Evolutionary conservation across 805 yeast genomes (phyloP).

Genomic region (Suhomyces pyralidae): DNA sequence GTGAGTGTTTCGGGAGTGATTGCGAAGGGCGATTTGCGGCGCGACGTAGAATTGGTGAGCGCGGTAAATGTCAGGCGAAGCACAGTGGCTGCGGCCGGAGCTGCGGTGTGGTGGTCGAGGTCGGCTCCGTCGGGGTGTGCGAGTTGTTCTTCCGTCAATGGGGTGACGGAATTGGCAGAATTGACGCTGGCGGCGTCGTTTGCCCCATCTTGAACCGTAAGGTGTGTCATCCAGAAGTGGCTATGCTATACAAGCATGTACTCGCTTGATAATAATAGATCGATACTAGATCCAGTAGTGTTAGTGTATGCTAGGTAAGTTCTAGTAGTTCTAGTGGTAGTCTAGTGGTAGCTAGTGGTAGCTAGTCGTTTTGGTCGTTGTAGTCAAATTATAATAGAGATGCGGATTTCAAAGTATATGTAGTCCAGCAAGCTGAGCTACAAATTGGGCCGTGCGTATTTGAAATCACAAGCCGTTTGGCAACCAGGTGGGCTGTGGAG

Average conservation of each 20-base stretch:
- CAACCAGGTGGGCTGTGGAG: neutral
- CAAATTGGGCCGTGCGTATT: neutral
- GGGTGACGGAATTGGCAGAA: conserved; percentile 14
- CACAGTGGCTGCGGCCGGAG: neutral
- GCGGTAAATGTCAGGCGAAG: conserved; percentile 4
- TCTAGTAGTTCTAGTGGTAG: too few relatives aligned
- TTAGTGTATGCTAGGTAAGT: too few relatives aligned
- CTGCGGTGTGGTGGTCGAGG: neutral
- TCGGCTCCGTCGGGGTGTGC: neutral
- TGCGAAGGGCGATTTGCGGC: conserved; percentile 3
- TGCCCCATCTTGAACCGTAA: conserved; percentile 1
- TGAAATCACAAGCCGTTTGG: neutral
- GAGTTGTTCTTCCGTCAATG: conserved; percentile 5
- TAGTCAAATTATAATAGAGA: too few relatives aligned
- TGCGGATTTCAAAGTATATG: neutral
- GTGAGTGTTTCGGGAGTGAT: conserved; percentile 33
- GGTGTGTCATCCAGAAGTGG: conserved; percentile 3
- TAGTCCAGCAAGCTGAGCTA: neutral
- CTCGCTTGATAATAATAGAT: too few relatives aligned
- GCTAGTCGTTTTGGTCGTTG: too few relatives aligned
- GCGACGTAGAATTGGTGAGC: neutral
- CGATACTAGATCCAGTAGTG: too few relatives aligned
- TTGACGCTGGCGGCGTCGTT: conserved; percentile 13
- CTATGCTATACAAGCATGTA: neutral
- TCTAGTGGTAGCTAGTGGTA: too few relatives aligned